Evolutionary conservation across 2,329 filamentous ascomycete genomes (phyloP).

Genomic region (Apiospora koreana): DNA sequence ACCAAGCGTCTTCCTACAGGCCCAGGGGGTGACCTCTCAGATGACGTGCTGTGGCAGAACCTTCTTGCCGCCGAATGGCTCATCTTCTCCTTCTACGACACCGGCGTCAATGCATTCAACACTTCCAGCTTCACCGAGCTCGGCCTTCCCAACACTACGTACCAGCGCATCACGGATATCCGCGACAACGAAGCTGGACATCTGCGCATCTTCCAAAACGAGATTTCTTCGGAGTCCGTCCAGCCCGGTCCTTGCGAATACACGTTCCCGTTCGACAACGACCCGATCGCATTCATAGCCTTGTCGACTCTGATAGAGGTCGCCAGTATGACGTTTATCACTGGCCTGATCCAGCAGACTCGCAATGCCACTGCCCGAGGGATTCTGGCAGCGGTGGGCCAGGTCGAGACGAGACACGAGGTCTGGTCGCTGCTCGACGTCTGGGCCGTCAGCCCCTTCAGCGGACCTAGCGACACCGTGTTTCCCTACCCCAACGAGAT

Average conservation of each 20-base stretch:
- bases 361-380: conserved; percentile 32
- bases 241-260: conserved; percentile 35
- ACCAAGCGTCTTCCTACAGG: no score
- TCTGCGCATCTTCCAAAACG: conserved; percentile 44
- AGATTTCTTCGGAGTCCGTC: conserved; percentile 39
- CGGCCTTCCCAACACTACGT: conserved; percentile 38
- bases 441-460: conserved; percentile 40
- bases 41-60: conserved; percentile 46
- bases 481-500: conserved; percentile 44
- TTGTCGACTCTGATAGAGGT: conserved; percentile 38
- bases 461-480: conserved; percentile 40
- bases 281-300: conserved; percentile 24
- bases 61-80: conserved; percentile 45
- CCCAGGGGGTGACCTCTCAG: no score
- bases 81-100: conserved; percentile 44
- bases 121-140: conserved; percentile 29
- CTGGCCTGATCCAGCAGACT: conserved; percentile 36
- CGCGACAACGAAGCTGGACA: conserved; percentile 48
- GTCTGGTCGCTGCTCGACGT: conserved; percentile 43
- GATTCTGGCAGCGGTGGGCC: conserved; percentile 37
- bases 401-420: conserved; percentile 40
- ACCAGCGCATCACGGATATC: conserved; percentile 35
- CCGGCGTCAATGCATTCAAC: conserved; percentile 42
- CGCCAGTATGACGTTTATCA: conserved; percentile 40
- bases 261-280: conserved; percentile 22